Evolutionary conservation across 2,329 filamentous ascomycete species (phyloP).

Genomic region (Aspergillus sp.): DNA sequence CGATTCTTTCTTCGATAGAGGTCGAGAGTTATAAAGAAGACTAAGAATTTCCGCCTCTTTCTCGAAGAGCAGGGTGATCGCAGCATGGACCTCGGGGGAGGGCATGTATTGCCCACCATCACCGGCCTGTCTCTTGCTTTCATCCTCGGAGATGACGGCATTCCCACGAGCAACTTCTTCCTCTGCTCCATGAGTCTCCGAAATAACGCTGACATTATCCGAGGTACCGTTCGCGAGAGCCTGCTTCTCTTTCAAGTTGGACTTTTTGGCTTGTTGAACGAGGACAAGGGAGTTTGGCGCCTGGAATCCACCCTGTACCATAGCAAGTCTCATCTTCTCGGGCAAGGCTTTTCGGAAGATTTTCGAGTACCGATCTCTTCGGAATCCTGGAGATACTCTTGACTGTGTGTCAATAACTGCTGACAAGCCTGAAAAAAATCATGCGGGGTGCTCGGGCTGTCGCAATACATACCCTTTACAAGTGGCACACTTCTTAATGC

Average conservation of each 20-base stretch:
- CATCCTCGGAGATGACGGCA: conserved; percentile 38
- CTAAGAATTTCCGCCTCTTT: conserved; percentile 81
- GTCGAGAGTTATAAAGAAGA: conserved; percentile 80
- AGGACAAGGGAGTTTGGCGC: conserved; percentile 69
- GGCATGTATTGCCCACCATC: conserved; percentile 68
- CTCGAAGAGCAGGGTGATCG: conserved; percentile 76
- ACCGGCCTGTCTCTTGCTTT: conserved; percentile 35
- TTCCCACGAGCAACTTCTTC: conserved; percentile 58
- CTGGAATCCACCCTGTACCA: conserved; percentile 69
- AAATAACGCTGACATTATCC: conserved; percentile 56
- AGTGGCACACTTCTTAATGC: conserved; percentile 67
- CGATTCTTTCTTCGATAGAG: conserved; percentile 56
- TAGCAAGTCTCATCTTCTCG: conserved; percentile 72
- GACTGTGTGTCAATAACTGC: conserved; percentile 18
- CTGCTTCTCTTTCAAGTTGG: conserved; percentile 34
- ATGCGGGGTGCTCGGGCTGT: not conserved
- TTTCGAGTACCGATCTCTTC: conserved; percentile 89
- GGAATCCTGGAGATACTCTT: conserved; percentile 76
- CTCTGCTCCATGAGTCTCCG: conserved; percentile 57
- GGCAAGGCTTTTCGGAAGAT: conserved; percentile 83
- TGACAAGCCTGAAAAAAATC: conserved; percentile 1
- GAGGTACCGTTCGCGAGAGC: conserved; percentile 24
- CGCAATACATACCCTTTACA: conserved; percentile 53
- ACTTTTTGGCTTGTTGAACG: conserved; percentile 48
- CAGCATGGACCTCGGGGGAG: conserved; percentile 77